These are phyloP conservation scores for Lagenidium giganteum DNA, from an alignment of 352 stramenopile species.

Conservation along the genomic window DNA sequence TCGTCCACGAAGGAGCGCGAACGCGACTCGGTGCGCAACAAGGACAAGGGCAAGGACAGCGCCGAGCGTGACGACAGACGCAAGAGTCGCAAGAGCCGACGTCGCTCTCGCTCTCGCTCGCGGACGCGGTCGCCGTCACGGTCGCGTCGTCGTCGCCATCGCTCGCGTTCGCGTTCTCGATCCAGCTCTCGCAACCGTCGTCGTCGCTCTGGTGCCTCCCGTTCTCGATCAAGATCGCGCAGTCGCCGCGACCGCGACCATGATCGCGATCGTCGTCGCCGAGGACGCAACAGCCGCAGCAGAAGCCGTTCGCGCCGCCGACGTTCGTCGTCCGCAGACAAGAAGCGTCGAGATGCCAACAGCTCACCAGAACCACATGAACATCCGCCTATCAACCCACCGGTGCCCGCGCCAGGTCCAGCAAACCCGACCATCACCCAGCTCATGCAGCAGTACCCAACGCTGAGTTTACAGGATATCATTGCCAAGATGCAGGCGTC, in stretches of 20 bases:
- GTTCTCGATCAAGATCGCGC: slow-evolving; percentile 49
- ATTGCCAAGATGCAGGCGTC: slow-evolving; percentile 86
- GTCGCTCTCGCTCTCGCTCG: slow-evolving; percentile 43
- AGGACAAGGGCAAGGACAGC: slow-evolving; percentile 5
- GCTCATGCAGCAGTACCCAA: slow-evolving; percentile 87
- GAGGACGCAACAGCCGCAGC: slow-evolving; percentile 50
- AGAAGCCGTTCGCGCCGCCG: slow-evolving; percentile 40
- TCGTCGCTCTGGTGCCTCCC: slow-evolving; percentile 23
- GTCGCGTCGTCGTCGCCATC: slow-evolving; percentile 45
- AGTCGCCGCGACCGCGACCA: slow-evolving; percentile 34
- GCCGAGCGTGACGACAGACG: slow-evolving; percentile 8
- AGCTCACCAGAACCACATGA: slow-evolving; percentile 43
- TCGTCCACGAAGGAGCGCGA: slow-evolving; percentile 13
- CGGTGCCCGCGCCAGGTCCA: slow-evolving; percentile 5
- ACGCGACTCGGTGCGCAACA: slow-evolving; percentile 5
- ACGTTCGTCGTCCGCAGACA: slow-evolving; percentile 59
- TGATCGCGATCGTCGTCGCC: slow-evolving; percentile 30
- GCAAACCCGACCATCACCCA: slow-evolving; percentile 81
- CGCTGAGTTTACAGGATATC: slow-evolving; percentile 85
- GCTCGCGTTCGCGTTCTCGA: slow-evolving; percentile 46
- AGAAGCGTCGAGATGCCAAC: slow-evolving; percentile 39
- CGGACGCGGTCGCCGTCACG: slow-evolving; percentile 46
- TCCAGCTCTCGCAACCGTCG: slow-evolving; percentile 37
- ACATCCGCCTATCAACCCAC: slow-evolving; percentile 13
- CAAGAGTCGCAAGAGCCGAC: slow-evolving; percentile 36